Evolutionary conservation across 768 basidiomycete species (phyloP).

Genomic region (Pholiota conissans): DNA sequence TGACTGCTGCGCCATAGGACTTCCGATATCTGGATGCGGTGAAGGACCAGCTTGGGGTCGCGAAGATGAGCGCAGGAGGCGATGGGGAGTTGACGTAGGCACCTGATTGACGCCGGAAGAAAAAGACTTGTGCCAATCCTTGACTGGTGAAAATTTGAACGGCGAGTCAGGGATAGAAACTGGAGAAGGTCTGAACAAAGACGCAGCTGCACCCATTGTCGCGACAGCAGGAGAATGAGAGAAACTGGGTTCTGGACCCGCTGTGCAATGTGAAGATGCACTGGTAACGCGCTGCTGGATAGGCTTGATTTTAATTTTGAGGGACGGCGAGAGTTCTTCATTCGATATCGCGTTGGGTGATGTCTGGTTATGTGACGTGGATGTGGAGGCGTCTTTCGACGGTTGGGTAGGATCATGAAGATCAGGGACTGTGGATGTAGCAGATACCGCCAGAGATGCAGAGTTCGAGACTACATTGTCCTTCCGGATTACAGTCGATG

Average conservation of each 20-base stretch:
- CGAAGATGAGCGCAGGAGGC: not conserved
- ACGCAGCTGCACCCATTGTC: not conserved
- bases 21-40: not conserved
- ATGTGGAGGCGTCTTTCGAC: not conserved
- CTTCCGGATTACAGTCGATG: not conserved
- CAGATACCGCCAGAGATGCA: not conserved
- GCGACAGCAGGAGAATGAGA: not conserved
- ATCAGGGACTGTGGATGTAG: not conserved
- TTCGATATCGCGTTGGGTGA: no score
- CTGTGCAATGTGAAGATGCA: not conserved
- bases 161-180: not conserved
- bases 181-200: no score
- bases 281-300: not conserved
- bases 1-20: not conserved
- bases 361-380: not conserved
- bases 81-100: not conserved
- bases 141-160: not conserved
- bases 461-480: not conserved
- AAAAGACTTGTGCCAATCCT: not conserved
- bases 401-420: not conserved
- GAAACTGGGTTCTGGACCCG: not conserved
- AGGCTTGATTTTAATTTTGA: slow-evolving; percentile 1
- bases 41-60: not conserved
- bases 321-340: no score
- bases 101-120: not conserved